Percentiles rank a stretch among this genome's conserved stretches.
These are phyloP conservation scores for Stentor coeruleus DNA, from an alignment of 73 alveolate genomes.

Conservation along the genomic window DNA sequence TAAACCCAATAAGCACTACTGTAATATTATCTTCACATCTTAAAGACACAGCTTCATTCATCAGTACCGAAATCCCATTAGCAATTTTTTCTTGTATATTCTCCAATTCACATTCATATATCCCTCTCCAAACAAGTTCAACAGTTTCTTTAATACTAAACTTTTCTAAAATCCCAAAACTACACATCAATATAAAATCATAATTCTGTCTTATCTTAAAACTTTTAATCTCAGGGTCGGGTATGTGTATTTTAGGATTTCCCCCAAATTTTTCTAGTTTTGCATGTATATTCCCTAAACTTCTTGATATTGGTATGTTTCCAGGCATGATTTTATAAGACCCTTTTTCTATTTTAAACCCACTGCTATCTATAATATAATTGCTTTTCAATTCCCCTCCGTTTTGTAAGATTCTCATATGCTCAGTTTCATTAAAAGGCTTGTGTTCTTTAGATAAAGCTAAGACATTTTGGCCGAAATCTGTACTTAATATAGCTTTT, in stretches of 20 bases:
- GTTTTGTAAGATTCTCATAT: conserved; percentile 63
- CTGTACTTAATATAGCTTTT: conserved; percentile 80
- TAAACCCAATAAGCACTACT: not conserved
- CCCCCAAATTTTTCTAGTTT: conserved; percentile 90
- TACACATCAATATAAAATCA: conserved; percentile 54
- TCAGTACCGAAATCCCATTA: not conserved
- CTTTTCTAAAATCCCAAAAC: conserved; percentile 96
- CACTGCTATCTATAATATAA: not conserved
- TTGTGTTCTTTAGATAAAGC: conserved; percentile 86
- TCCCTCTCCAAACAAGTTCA: conserved; percentile 69
- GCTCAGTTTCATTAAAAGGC: conserved; percentile 76
- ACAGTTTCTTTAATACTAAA: conserved; percentile 83
- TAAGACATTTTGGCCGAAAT: conserved; percentile 50
- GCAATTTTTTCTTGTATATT: not conserved
- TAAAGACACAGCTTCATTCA: not conserved
- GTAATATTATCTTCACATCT: not conserved
- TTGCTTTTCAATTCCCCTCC: conserved; percentile 81
- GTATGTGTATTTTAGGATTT: conserved; percentile 83
- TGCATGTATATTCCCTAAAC: conserved; percentile 96
- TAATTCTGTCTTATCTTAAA: conserved; percentile 72
- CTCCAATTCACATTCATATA: not conserved
- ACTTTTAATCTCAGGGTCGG: conserved; percentile 86
- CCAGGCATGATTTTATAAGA: conserved; percentile 92
- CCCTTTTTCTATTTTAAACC: conserved; percentile 39
- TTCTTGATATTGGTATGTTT: conserved; percentile 88